A percentile compares a stretch with the other conserved stretches of the same genome.
Conservation (phyloP, 345 rosid genomes). For the Nasturtium officinale region DNA sequence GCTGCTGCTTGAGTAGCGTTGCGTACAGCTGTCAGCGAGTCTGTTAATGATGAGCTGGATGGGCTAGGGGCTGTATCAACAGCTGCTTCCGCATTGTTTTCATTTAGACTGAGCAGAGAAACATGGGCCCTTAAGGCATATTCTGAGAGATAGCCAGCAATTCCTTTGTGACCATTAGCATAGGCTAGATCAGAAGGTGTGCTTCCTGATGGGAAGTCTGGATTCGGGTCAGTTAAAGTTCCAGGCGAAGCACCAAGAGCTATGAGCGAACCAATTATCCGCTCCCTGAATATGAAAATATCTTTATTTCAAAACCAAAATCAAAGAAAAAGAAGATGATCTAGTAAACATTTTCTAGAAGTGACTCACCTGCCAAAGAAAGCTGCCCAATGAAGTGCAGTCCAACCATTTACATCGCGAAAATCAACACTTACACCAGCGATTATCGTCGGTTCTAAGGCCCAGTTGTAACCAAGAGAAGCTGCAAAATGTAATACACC, state of each 20-base stretch:
- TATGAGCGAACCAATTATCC: constrained; percentile 71
- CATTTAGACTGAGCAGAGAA: constrained; percentile 58
- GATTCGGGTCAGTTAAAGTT: constrained; percentile 75
- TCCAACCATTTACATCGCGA: constrained; percentile 95
- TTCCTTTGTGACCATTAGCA: constrained; percentile 86
- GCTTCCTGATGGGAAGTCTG: constrained; percentile 61
- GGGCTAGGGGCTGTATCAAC: constrained; percentile 47
- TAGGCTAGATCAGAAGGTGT: constrained; percentile 91
- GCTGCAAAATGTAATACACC: constrained; percentile 96
- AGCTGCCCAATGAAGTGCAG: constrained; percentile 99
- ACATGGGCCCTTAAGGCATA: constrained; percentile 64
- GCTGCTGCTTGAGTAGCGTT: constrained; percentile 92
- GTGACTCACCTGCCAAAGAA: constrained; percentile 75
- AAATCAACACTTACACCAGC: constrained; percentile 90
- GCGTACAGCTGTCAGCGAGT: constrained; percentile 82
- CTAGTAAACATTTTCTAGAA: background rate
- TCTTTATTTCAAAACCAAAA: background rate
- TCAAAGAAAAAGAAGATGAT: constrained; percentile 16
- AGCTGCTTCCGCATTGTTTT: constrained; percentile 42
- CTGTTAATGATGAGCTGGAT: constrained; percentile 55
- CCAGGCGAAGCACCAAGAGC: constrained; percentile 86
- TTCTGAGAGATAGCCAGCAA: constrained; percentile 92
- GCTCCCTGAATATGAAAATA: constrained; percentile 59
- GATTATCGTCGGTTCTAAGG: constrained; percentile 70
- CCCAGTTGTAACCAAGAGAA: constrained; percentile 97